Evolutionary conservation across 1,284 basidiomycete species (phyloP).

Genomic region (Irpex rosettiformis): DNA sequence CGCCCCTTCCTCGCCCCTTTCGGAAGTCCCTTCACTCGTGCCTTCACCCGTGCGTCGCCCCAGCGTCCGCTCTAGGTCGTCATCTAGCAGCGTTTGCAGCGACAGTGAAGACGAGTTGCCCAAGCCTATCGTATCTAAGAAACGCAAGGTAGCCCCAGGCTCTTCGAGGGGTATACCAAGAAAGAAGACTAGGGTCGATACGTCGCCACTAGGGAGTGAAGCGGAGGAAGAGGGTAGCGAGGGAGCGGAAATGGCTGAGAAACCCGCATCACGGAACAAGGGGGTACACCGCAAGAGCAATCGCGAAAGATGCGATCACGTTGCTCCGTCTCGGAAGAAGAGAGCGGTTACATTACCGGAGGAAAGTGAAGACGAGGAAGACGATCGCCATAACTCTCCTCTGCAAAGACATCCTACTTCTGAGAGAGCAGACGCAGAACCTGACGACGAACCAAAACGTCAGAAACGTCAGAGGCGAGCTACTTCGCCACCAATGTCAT

Average conservation of each 20-base stretch:
- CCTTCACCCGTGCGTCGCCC: not conserved
- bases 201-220: not conserved
- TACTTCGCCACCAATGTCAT: slow-evolving; percentile 3
- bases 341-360: not conserved
- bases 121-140: not conserved
- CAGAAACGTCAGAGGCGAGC: not conserved
- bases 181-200: not conserved
- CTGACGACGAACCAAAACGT: not conserved
- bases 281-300: not conserved
- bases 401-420: too few relatives aligned
- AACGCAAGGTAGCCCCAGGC: not conserved
- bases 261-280: not conserved
- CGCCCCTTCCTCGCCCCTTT: not conserved
- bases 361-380: not conserved
- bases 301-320: not conserved
- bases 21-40: not conserved
- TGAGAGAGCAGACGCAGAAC: not conserved
- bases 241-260: not conserved
- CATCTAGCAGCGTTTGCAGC: not conserved
- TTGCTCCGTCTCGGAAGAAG: not conserved
- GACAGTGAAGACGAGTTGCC: not conserved
- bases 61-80: not conserved
- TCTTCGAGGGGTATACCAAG: not conserved
- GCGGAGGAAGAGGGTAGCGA: not conserved
- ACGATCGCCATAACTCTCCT: too few relatives aligned